These are phyloP conservation scores for Biscogniauxia mediterranea DNA, from an alignment of 2,329 filamentous ascomycete species.

Conservation along the genomic window DNA sequence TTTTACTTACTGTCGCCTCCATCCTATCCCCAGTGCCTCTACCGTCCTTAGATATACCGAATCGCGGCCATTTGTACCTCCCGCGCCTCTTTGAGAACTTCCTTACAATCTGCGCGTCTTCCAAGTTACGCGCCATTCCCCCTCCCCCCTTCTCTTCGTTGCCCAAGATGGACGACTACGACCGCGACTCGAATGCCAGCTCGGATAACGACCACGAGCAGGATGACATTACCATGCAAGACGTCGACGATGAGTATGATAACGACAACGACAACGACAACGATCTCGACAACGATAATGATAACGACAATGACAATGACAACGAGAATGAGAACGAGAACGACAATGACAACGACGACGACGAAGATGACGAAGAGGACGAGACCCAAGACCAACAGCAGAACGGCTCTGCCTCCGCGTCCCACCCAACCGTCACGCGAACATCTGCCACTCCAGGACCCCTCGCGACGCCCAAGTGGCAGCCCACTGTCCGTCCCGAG, in stretches of 20 bases:
- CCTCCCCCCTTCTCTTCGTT: neutral
- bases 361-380: conserved; percentile 38
- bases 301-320: conserved; percentile 39
- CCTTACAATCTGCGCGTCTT: neutral
- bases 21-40: neutral
- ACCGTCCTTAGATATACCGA: neutral
- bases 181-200: conserved; percentile 14
- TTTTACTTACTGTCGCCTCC: neutral
- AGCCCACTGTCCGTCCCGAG: conserved; percentile 69
- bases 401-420: conserved; percentile 8
- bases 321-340: conserved; percentile 36
- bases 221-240: conserved; percentile 33
- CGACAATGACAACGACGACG: conserved; percentile 35
- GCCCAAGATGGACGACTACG: conserved; percentile 37
- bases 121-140: neutral
- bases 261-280: conserved; percentile 39
- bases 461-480: conserved; percentile 39
- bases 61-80: no score
- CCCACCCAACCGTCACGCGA: conserved; percentile 25
- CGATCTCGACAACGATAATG: conserved; percentile 35
- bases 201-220: conserved; percentile 39
- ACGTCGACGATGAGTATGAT: conserved; percentile 35
- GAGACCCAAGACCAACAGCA: conserved; percentile 20
- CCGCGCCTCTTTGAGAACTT: no score
- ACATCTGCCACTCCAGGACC: conserved; percentile 34